Conservation (phyloP, 306 rosid genomes). For the Lablab purpureus region DNA sequence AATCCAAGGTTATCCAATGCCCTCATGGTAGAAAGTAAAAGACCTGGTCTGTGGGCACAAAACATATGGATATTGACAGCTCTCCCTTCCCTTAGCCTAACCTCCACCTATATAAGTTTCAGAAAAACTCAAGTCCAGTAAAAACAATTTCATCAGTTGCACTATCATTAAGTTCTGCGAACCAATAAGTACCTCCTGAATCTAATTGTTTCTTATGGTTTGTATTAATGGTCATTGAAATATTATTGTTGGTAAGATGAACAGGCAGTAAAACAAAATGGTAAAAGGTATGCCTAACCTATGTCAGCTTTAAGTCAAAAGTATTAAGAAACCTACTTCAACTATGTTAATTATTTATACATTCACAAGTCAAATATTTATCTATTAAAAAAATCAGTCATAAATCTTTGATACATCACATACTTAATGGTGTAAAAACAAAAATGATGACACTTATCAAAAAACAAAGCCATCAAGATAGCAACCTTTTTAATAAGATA, state of each 20-base stretch:
- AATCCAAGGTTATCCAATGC: slow-evolving; percentile 79
- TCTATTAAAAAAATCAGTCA: neutral
- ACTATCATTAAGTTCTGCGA: slow-evolving; percentile 11
- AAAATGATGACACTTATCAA: neutral
- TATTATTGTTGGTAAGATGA: neutral
- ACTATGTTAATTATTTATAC: slow-evolving; percentile 6
- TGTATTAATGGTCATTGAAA: neutral
- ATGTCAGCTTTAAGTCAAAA: neutral
- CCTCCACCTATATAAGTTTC: slow-evolving; percentile 71
- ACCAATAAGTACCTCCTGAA: neutral
- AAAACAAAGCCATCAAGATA: neutral
- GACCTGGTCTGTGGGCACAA: slow-evolving; percentile 77
- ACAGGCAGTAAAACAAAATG: neutral
- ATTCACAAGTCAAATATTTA: neutral
- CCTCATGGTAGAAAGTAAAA: slow-evolving; percentile 77
- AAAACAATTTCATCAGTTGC: slow-evolving; percentile 18
- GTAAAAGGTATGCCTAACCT: neutral
- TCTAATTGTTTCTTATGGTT: neutral
- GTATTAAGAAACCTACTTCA: no score
- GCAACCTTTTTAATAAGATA: no score
- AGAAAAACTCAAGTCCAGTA: neutral
- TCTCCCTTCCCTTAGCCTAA: slow-evolving; percentile 71
- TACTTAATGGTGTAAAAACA: neutral
- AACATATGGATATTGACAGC: slow-evolving; percentile 85
- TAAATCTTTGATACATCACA: neutral